Conservation (phyloP, 768 basidiomycete genomes). For the Boletus rubescentipes region DNA sequence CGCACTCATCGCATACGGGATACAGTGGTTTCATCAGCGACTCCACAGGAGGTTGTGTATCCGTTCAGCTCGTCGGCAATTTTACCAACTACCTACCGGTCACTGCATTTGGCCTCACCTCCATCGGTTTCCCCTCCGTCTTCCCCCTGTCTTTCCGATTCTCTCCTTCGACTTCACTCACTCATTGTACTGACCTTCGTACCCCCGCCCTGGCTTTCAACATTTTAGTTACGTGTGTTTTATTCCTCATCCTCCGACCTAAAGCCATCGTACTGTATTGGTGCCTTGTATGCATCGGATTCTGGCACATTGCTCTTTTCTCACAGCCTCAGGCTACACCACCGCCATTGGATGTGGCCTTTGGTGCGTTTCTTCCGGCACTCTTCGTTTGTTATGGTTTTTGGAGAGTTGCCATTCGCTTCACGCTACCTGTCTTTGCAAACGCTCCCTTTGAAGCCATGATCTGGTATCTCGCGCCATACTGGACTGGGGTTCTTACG, state of each 20-base stretch:
- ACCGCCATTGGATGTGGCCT: constrained; percentile 69
- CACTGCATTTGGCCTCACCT: constrained; percentile 59
- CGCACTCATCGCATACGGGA: constrained; percentile 7
- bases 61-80: constrained; percentile 66
- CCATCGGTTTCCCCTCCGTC: constrained; percentile 68
- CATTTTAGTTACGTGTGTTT: constrained; percentile 58
- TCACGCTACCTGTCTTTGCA: constrained; percentile 67
- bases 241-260: constrained; percentile 75
- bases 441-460: constrained; percentile 70
- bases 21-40: constrained; percentile 63
- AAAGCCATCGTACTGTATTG: constrained; percentile 67
- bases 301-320: constrained; percentile 82
- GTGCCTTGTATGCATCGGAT: constrained; percentile 80
- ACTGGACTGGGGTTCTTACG: constrained; percentile 74
- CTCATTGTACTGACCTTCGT: constrained; percentile 72
- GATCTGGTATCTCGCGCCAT: constrained; percentile 73
- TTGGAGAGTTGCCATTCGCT: constrained; percentile 75
- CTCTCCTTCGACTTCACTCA: constrained; percentile 44
- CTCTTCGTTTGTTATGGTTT: constrained; percentile 79
- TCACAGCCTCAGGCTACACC: constrained; percentile 68
- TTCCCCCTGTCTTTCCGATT: constrained; percentile 75
- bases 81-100: constrained; percentile 68
- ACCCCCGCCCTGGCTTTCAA: constrained; percentile 72
- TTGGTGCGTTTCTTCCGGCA: constrained; percentile 73
- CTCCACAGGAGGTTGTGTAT: constrained; percentile 73